These are phyloP conservation scores for Myotisia sp. DNA, from an alignment of 2,329 filamentous ascomycete genomes.

Conservation along the genomic window DNA sequence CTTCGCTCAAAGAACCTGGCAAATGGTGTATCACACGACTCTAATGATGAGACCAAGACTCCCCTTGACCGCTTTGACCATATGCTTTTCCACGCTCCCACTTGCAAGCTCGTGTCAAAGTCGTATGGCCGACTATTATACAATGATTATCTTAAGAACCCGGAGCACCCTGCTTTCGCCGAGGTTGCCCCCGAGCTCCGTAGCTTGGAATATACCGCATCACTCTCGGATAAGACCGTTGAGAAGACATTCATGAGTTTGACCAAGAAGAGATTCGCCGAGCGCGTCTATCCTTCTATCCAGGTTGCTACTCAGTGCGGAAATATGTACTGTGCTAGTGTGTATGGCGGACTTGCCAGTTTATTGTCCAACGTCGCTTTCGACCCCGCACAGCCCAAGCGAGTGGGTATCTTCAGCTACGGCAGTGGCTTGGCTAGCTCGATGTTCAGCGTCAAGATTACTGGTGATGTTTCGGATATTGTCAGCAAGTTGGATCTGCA, in stretches of 20 bases:
- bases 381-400: slow-evolving; percentile 54
- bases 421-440: slow-evolving; percentile 64
- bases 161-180: slow-evolving; percentile 52
- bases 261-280: slow-evolving; percentile 70
- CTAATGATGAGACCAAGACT: slow-evolving; percentile 38
- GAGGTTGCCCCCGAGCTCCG: slow-evolving; percentile 63
- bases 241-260: slow-evolving; percentile 79
- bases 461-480: slow-evolving; percentile 55
- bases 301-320: slow-evolving; percentile 63
- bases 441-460: slow-evolving; percentile 52
- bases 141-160: slow-evolving; percentile 67
- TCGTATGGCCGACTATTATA: slow-evolving; percentile 72
- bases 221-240: slow-evolving; percentile 63
- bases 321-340: slow-evolving; percentile 50
- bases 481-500: slow-evolving; percentile 55
- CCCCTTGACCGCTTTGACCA: slow-evolving; percentile 70
- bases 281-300: slow-evolving; percentile 59
- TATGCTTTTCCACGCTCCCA: slow-evolving; percentile 68
- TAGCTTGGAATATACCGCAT: slow-evolving; percentile 66
- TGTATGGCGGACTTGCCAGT: slow-evolving; percentile 43
- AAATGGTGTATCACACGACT: slow-evolving; percentile 17
- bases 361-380: slow-evolving; percentile 51
- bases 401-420: slow-evolving; percentile 64
- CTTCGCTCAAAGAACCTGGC: slow-evolving; percentile 38
- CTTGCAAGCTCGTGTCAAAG: slow-evolving; percentile 77